Conservation (phyloP, 2,329 filamentous ascomycete genomes). For the Microascus cirrosus region DNA sequence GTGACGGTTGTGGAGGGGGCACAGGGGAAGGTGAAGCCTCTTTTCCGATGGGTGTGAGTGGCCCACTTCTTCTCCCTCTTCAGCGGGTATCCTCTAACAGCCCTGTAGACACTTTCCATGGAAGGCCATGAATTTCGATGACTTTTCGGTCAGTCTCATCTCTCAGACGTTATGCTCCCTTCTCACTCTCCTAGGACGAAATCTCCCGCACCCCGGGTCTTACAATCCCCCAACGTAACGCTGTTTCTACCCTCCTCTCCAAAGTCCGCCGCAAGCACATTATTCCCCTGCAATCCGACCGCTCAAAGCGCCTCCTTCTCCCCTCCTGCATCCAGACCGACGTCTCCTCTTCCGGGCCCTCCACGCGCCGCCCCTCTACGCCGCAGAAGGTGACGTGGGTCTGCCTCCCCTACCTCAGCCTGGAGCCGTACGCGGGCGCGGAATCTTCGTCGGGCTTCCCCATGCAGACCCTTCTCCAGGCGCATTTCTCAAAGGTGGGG, state of each 20-base stretch:
- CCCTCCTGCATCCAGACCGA: background rate
- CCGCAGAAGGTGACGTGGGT: background rate
- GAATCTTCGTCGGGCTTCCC: background rate
- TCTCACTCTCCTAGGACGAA: background rate
- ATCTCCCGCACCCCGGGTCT: background rate
- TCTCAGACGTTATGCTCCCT: background rate
- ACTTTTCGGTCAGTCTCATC: background rate
- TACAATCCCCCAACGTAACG: background rate
- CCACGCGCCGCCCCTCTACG: background rate
- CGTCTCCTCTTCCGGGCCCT: background rate
- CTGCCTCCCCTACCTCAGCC: conserved; percentile 3
- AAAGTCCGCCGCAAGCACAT: background rate
- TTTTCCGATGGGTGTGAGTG: conserved; percentile 3
- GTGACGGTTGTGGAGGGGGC: background rate
- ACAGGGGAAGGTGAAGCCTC: background rate
- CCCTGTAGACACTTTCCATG: background rate
- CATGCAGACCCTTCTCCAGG: conserved; percentile 5
- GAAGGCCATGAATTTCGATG: conserved; percentile 1
- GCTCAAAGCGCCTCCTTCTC: background rate
- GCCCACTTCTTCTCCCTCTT: background rate
- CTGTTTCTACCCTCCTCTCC: background rate
- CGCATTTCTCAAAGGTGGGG: conserved; percentile 25
- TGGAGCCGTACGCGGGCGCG: conserved; percentile 1
- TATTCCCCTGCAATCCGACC: background rate
- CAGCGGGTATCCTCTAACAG: background rate